Evolutionary conservation across 2,329 filamentous ascomycete genomes (phyloP), one percentile per base, ranked within the genome.

Genomic region (Hypoxylon sp.): DNA sequence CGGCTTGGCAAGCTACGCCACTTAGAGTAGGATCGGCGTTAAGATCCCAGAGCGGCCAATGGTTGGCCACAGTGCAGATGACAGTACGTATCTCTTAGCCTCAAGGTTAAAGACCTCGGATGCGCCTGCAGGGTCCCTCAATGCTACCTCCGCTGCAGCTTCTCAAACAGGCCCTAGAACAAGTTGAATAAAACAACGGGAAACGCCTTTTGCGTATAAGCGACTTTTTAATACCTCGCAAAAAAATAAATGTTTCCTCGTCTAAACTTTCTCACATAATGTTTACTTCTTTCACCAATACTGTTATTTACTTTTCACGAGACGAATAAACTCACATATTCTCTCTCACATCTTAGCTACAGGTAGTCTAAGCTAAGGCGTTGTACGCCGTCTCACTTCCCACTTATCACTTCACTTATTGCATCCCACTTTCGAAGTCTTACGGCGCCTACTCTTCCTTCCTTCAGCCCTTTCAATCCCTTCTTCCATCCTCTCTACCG

Each of bases 161-260:
- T 65, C 44, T 70, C 61, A 70, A 70, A 70, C 67, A 64, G 4
- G 29, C 67, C 67, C 67, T 46, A 67, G 61, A 64, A 59, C 17
- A 5, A 22, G 47, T 37, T 29, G 39, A 53, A 66, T 48, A 19
- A 47, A 48, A 52, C 60, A 62, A 61, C 22, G 57, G 55, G 46
- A 48, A 60, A 58, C 44, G 51, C 24, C 26, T 63, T 63, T 58
- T 60, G 44, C 54, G 54, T 31, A 22, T 57, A 53, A 54, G 50
- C 33, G 39, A 26, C 33, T 35, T 35, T 68, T 42, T 55, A 57
- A 61, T 61, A 69, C 50, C 55, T 66, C 46, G 31, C 22, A 55
- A 24, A 47, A 14, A 24, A 47, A 14, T 50, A 2, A 48, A 37
- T 58, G n/a, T 59, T 53, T 61, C 13, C n/a, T 50, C 51, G n/a